Percentiles rank a stretch among this genome's conserved stretches.
Evolutionary conservation across 805 yeast genomes (phyloP).

Genomic region (Lipomyces orientalis): DNA sequence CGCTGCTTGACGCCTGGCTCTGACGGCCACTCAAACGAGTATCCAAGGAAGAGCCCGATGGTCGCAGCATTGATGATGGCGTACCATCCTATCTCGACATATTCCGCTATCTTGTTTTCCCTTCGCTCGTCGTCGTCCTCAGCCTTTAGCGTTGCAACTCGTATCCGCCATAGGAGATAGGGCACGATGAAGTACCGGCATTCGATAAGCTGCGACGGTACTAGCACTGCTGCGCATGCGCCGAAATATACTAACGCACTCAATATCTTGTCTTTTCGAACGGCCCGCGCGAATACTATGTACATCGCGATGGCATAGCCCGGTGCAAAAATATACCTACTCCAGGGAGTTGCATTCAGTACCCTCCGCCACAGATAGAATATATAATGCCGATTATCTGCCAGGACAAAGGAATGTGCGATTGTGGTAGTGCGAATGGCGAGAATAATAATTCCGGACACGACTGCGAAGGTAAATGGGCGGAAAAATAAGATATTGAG

Average conservation of each 20-base stretch:
- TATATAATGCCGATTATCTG: conserved; percentile 93
- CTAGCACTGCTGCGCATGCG: conserved; percentile 64
- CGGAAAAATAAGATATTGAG: conserved; percentile 6
- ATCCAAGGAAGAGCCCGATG: conserved; percentile 60
- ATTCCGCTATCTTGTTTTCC: background rate
- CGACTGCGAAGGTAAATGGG: conserved; percentile 4
- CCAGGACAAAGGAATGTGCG: conserved; percentile 86
- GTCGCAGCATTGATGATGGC: conserved; percentile 60
- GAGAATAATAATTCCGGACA: conserved; percentile 47
- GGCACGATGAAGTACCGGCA: conserved; percentile 92
- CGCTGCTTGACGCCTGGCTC: conserved; percentile 68
- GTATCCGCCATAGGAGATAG: conserved; percentile 72
- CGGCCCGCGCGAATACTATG: conserved; percentile 43
- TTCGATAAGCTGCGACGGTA: conserved; percentile 92
- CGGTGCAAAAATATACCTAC: conserved; percentile 62
- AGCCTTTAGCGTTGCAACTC: conserved; percentile 44
- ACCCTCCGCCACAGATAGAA: conserved; percentile 81
- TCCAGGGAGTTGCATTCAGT: conserved; percentile 56
- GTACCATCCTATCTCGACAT: conserved; percentile 56
- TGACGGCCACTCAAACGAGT: conserved; percentile 71
- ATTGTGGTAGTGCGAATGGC: conserved; percentile 66
- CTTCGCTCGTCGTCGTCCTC: conserved; percentile 45
- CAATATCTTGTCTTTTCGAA: conserved; percentile 12
- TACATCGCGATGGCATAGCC: conserved; percentile 64
- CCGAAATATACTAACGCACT: conserved; percentile 52